Base-by-base conservation (phyloP, 805 yeast genomes). In the Cephaloascus albidus region DNA sequence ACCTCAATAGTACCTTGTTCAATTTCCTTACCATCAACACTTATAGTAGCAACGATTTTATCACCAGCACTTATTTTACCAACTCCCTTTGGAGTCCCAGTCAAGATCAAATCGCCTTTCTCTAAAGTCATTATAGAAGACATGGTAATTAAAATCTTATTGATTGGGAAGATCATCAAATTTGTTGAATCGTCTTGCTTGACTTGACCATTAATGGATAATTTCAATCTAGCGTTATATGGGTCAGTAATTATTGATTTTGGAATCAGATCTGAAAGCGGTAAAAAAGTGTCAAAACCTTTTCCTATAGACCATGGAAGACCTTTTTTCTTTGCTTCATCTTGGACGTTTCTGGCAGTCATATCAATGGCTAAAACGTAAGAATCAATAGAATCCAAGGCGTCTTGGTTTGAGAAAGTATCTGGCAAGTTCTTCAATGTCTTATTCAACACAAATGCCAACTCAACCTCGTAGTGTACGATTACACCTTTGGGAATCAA, bases 81-180 rank as follows among this genome's bases (percentile, higher is more conserved):
- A n/a, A 93, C 98, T 15, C 98, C 98, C 58, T 88, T 86, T 36
- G 98, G 98, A 1, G 98, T 93, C 15, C 98, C 98, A 1, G 98
- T 93, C 38, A 93, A 68, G 42, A 93, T 79, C 45, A 93, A 70
- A 54, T 93, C 98, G 23, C 96, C 96, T 39, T 85, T 80, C 51
- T 89, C 79, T 41, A 93, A 67, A 3, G 97, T 86, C 90, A 90
- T 90, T 50, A 86, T 79, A n/a, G 79, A 61, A 3, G 95, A 83
- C 78, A 89, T 83, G 38, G 82, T 76, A 40, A 84, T 72, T 44
- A 93, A 66, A 44, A 93, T 81, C 50, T 77, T 73, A 52, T 88
- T 89, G 53, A 93, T 78, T 36, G 88, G 82, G 72, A 85, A 88
- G 42, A 90, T 65, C 98, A 93, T 93, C 55, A 89, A 67, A 45